These are phyloP conservation scores for Hymenoscyphus fraxineus DNA, from an alignment of 2,329 filamentous ascomycete species.

Conservation along the genomic window DNA sequence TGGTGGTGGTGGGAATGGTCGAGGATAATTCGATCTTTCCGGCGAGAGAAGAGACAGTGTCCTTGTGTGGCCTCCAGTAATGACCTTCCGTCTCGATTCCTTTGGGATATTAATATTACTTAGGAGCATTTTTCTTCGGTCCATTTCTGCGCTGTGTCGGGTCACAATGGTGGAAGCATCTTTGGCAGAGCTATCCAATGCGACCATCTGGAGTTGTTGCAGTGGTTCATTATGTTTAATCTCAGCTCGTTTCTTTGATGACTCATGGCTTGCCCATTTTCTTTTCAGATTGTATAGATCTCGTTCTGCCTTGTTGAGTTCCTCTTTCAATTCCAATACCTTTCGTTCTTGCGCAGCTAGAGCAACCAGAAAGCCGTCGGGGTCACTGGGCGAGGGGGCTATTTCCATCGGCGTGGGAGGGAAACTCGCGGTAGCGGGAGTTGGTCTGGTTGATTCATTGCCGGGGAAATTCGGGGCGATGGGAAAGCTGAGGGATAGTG, in stretches of 20 bases:
- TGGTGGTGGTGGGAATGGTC: constrained; percentile 35
- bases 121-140: constrained; percentile 68
- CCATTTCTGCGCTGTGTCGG: constrained; percentile 55
- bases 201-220: constrained; percentile 44
- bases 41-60: constrained; percentile 79
- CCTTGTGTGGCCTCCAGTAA: constrained; percentile 62
- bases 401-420: constrained; percentile 28
- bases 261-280: constrained; percentile 77
- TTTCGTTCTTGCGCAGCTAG: constrained; percentile 88
- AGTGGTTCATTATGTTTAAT: constrained; percentile 57
- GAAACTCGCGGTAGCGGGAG: constrained; percentile 32
- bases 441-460: constrained; percentile 27
- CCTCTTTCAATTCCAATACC: constrained; percentile 87
- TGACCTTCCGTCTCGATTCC: constrained; percentile 54
- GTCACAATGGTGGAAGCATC: constrained; percentile 26
- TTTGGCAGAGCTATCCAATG: constrained; percentile 16
- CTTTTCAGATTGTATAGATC: constrained; percentile 75
- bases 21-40: constrained; percentile 30
- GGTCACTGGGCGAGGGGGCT: constrained; percentile 29
- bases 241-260: constrained; percentile 69
- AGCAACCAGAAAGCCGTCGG: constrained; percentile 66
- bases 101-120: constrained; percentile 44
- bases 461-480: constrained; percentile 27
- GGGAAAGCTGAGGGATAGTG: constrained; percentile 34
- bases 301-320: constrained; percentile 76